These are phyloP conservation scores for Astragalus membranaceus DNA, from an alignment of 306 rosid species.

Conservation along the genomic window DNA sequence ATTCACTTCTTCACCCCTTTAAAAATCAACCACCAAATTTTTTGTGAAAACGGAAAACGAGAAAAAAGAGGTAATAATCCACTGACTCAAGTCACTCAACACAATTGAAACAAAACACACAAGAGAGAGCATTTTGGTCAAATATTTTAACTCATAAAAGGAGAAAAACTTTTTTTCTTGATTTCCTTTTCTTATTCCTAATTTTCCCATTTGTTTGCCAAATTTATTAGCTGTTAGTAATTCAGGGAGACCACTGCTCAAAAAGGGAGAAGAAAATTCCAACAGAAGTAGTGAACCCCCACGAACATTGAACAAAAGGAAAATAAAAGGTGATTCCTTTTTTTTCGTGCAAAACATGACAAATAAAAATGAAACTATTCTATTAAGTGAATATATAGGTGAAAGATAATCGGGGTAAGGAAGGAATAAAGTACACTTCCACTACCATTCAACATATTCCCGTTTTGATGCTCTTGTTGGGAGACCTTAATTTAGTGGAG, in stretches of 20 bases:
- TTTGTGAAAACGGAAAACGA: no score
- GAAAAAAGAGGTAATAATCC: no score
- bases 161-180: background rate
- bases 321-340: conserved; percentile 26
- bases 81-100: no score
- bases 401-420: conserved; percentile 37
- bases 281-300: conserved; percentile 6
- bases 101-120: no score
- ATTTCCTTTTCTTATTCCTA: background rate
- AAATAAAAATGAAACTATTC: conserved; percentile 2
- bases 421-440: conserved; percentile 61
- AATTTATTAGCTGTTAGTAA: background rate
- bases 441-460: conserved; percentile 45
- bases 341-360: background rate
- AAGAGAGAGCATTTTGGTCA: background rate
- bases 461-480: conserved; percentile 29
- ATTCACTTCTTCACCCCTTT: no score
- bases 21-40: no score
- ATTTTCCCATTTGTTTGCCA: background rate
- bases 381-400: background rate
- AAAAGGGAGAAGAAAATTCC: conserved; percentile 11
- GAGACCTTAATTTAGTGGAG: background rate
- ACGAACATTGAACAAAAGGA: background rate
- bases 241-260: background rate
- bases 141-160: background rate